Evolutionary conservation across 441 rosid genomes (phyloP).

Genomic region (Omphalea diandra): DNA sequence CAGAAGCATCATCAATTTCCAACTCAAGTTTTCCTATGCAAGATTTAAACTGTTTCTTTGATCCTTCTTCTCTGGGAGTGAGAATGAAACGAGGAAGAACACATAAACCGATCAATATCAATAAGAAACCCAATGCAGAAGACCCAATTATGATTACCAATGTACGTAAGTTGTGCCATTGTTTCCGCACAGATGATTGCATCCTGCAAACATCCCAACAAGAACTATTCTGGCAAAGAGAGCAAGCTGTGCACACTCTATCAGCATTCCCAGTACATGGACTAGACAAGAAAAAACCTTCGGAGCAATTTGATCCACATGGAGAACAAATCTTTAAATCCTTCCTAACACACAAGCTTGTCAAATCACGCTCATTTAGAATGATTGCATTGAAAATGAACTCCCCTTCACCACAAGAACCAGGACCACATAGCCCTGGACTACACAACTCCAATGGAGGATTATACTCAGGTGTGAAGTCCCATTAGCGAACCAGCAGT

Average conservation of each 20-base stretch:
- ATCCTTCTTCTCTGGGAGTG: conserved; percentile 39
- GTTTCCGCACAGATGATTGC: conserved; percentile 39
- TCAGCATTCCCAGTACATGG: conserved; percentile 61
- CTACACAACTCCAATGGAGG: conserved; percentile 90
- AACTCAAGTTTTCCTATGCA: conserved; percentile 56
- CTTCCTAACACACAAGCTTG: conserved; percentile 61
- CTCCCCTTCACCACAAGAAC: conserved; percentile 51
- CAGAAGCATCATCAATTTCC: conserved; percentile 40
- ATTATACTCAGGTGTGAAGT: conserved; percentile 44
- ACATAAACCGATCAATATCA: conserved; percentile 48
- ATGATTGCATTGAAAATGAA: conserved; percentile 83
- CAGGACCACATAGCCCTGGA: conserved; percentile 70
- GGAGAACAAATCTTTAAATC: conserved; percentile 69
- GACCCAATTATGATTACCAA: conserved; percentile 44
- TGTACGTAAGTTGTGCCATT: conserved; percentile 43
- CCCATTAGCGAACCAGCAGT: conserved; percentile 68
- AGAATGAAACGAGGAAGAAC: conserved; percentile 41
- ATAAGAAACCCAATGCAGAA: conserved; percentile 38
- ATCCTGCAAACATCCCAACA: conserved; percentile 67
- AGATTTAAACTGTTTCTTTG: conserved; percentile 44
- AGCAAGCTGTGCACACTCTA: conserved; percentile 77
- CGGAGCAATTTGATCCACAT: conserved; percentile 74
- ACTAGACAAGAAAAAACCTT: conserved; percentile 80
- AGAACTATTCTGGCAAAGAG: conserved; percentile 92
- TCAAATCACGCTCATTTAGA: conserved; percentile 71